A percentile compares a stretch with the other conserved stretches of the same genome.
These are phyloP conservation scores for Eucalyptus globulus DNA, from an alignment of 345 rosid species.

Conservation along the genomic window DNA sequence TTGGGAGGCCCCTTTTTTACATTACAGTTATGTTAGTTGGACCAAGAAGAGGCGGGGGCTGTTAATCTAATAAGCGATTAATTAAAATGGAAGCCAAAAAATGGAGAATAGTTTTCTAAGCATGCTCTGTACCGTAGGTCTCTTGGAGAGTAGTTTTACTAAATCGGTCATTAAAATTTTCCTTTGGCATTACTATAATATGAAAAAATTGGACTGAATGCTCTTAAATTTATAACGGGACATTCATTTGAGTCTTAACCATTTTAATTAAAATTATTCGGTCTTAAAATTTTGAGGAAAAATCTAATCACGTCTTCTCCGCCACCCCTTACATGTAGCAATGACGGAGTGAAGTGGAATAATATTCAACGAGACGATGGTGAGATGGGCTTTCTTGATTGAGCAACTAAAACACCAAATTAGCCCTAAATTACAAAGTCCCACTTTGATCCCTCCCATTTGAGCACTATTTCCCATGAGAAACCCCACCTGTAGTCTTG, in stretches of 20 bases:
- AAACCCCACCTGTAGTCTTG: not conserved
- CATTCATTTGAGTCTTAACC: fast-evolving
- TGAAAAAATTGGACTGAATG: fast-evolving
- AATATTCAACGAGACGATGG: not conserved
- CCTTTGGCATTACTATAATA: not conserved
- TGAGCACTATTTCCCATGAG: not conserved
- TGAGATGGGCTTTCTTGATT: not conserved
- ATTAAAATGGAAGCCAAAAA: no score
- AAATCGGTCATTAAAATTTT: no score
- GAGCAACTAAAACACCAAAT: not conserved
- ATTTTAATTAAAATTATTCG: no score
- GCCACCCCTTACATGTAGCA: not conserved
- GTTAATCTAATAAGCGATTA: no score
- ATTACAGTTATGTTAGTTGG: no score
- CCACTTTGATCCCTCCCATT: not conserved
- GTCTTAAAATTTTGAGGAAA: not conserved
- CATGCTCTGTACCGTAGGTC: no score
- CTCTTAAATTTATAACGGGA: fast-evolving
- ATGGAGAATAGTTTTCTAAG: no score
- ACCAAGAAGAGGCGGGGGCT: no score
- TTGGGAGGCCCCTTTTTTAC: no score
- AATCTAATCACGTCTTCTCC: fast-evolving
- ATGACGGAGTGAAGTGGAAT: fast-evolving
- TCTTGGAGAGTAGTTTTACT: no score
- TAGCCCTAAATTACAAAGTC: not conserved